Evolutionary conservation across 2,329 filamentous ascomycete genomes (phyloP), one percentile per base, ranked within the genome.

Genomic region (Verruconis gallopava): DNA sequence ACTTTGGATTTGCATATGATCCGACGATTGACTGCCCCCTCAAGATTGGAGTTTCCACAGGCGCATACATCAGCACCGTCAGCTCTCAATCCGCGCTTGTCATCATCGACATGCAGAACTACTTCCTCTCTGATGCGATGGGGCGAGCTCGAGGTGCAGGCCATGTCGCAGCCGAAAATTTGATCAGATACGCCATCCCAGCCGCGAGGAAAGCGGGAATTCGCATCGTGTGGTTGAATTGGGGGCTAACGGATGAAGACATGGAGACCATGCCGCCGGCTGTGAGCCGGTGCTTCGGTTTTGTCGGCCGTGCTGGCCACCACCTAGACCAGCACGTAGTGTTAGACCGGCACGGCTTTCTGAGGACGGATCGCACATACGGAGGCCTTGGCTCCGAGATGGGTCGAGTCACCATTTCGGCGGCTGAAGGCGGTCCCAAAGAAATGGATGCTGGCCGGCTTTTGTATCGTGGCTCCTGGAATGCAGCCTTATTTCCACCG

Each of bases 401-500:
- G 37, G 58, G 58, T 0, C 43, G 33, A 1, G 45, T 60, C 3
- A 41, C 44, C 5, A 49, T 57, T 38, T 51, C 53, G 3, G 45
- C 45, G 6, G 21, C n/a, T 1, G 22, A 25, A 3, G 9, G 6
- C n/a, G 9, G 6, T 30, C 56, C 50, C 21, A 45, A 52, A 9
- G 3, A 42, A n/a, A 48, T 61, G n/a, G 48, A 57, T 32, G 57
- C 57, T 15, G 69, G 71, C 1, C 54, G 62, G 12, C 53, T 69
- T 18, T 59, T 78, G 20, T 66, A 73, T 54, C 58, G 66, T 2
- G 68, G 64, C n/a, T 59, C 60, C 6, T 77, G 74, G 74, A 78
- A 77, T 53, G 63, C 70, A 19, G 64, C 57, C 3, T 56, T 77
- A 5, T 71, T 69, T 47, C 59, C 59, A 5, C 61, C 67, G 9